Evolutionary conservation across 163 green algal species (phyloP), one percentile per base, ranked within the genome.

Genomic region (Prototheca stagnorum): DNA sequence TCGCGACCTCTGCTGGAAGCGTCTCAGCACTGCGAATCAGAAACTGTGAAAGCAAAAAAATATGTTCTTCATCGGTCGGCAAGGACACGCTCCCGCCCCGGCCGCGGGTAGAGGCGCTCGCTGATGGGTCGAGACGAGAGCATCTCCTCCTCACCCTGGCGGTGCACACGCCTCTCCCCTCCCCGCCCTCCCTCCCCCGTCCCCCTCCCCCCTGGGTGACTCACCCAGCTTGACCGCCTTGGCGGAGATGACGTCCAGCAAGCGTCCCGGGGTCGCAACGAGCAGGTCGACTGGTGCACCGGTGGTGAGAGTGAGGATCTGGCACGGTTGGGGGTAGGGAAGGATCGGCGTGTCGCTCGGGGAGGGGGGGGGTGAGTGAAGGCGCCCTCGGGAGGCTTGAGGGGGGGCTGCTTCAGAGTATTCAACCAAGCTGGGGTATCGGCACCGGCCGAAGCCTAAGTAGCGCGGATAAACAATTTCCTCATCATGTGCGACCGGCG

Each of bases 211-310:
- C n/a, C n/a, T n/a, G n/a, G n/a, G n/a, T n/a, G n/a, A 57, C 58
- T 21, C 43, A 80, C 68, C 53, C 35, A 89, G 45, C 4, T 47
- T 42, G 4, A 88, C 43, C 8, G 55, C 19, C 4, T 57, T 52
- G 14, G 61, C 58, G 23, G 84, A 62, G 24, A 84, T 43, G 12
- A 93, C 50, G 49, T 92, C 82, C 42, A 88, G 50, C 39, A 95
- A 50, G 5, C 87, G 64, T 1, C 88, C 87, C 1, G 88, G 88
- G 1, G 88, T 97, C 14, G 75, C 82, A 3, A 96, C 64, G 2
- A 95, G 24, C 8, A 94, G 57, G 40, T 88, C n/a, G n/a, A n/a
- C 72, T 1, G 83, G 75, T 24, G 45, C 35, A 56, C 72, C 61
- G 16, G n/a, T 1, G 4, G 44, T 3, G 4, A 68, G 29, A 16